phyloP scores from a whole-genome alignment of 495 filamentous ascomycete genomes.

The Lichenothelia convexa region DNA sequence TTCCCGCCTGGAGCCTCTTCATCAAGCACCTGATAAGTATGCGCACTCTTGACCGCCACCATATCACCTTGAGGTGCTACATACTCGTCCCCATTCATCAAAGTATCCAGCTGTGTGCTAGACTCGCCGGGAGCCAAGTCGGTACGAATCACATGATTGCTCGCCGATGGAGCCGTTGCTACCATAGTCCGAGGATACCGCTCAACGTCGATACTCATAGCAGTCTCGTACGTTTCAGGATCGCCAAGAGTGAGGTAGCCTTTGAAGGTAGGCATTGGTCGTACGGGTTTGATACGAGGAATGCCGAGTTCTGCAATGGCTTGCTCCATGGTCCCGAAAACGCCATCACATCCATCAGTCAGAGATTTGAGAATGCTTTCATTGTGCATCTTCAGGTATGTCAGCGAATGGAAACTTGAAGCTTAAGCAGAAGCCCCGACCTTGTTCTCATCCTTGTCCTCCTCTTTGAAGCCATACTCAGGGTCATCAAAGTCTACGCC shows the following conservation, averaged over 20 bases:
- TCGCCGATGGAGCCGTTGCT: constrained; percentile 55
- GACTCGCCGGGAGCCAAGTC: constrained; percentile 27
- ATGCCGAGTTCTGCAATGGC: constrained; percentile 59
- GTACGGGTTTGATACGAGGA: constrained; percentile 55
- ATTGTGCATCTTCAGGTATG: constrained; percentile 34
- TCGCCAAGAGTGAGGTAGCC: constrained; percentile 70
- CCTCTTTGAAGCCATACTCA: constrained; percentile 84
- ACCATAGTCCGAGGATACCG: constrained; percentile 71
- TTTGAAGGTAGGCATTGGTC: constrained; percentile 58
- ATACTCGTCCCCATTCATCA: constrained; percentile 26
- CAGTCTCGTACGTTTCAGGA: constrained; percentile 49
- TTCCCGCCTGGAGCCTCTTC: constrained; percentile 58
- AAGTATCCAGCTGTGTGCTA: constrained; percentile 29
- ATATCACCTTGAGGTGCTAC: constrained; percentile 31
- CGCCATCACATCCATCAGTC: constrained; percentile 43
- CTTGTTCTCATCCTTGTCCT: constrained; percentile 49
- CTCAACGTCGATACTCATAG: constrained; percentile 70
- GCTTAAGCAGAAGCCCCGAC: background rate
- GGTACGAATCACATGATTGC: constrained; percentile 43
- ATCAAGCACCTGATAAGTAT: constrained; percentile 66
- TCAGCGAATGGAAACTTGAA: background rate
- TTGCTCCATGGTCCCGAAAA: constrained; percentile 68
- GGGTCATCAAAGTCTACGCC: constrained; percentile 89
- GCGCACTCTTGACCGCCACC: constrained; percentile 46
- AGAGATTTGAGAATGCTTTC: constrained; percentile 47